Conservation (phyloP, 2,329 filamentous ascomycete genomes). For the Diaporthe citri region DNA sequence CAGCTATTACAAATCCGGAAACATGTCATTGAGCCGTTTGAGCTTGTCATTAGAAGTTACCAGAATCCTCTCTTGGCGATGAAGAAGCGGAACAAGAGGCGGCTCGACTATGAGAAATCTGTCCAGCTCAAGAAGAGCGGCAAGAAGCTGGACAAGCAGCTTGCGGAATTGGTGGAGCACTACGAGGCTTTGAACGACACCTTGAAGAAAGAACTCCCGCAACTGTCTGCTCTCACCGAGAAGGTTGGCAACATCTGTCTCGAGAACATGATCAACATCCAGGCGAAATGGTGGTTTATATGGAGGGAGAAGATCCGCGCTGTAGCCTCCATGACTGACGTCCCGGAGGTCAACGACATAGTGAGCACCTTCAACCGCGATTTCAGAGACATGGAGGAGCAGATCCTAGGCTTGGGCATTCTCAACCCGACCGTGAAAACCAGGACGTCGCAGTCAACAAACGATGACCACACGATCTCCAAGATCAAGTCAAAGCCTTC, state of each 20-base stretch:
- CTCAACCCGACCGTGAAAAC: slow-evolving; percentile 79
- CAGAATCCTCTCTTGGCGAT: slow-evolving; percentile 89
- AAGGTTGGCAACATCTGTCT: slow-evolving; percentile 87
- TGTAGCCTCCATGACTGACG: slow-evolving; percentile 76
- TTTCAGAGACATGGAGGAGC: slow-evolving; percentile 80
- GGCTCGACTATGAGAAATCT: slow-evolving; percentile 87
- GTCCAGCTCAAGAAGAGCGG: slow-evolving; percentile 82
- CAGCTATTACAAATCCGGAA: slow-evolving; percentile 77
- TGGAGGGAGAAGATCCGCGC: slow-evolving; percentile 87
- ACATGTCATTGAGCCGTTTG: slow-evolving; percentile 80
- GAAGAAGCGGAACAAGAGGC: slow-evolving; percentile 94
- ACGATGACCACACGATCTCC: slow-evolving; percentile 64
- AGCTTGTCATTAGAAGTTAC: slow-evolving; percentile 64
- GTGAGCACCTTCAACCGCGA: slow-evolving; percentile 83
- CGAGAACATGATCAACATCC: slow-evolving; percentile 85
- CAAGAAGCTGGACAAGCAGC: slow-evolving; percentile 89
- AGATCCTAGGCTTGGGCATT: slow-evolving; percentile 78
- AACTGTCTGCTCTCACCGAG: slow-evolving; percentile 84
- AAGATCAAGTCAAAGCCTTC: slow-evolving; percentile 63
- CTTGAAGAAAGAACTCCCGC: slow-evolving; percentile 90
- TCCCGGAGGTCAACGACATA: slow-evolving; percentile 79
- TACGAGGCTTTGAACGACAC: slow-evolving; percentile 94
- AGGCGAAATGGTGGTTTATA: slow-evolving; percentile 84
- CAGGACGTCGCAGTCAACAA: slow-evolving; percentile 70
- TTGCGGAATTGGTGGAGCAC: slow-evolving; percentile 85